Conservation (phyloP, 345 rosid genomes). For the Schrenkiella parvula region DNA sequence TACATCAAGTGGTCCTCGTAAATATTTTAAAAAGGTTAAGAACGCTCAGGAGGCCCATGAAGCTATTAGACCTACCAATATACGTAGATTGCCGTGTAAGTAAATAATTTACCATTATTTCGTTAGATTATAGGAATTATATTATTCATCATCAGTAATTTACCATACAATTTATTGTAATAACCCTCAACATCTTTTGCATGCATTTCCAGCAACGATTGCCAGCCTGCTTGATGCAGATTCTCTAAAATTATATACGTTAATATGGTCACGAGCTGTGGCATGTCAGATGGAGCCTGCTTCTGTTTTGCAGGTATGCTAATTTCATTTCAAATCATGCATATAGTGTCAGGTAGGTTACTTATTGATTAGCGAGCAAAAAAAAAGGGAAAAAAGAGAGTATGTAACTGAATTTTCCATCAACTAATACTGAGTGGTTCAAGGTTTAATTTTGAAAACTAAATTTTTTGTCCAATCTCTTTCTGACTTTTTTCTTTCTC, state of each 20-base stretch:
- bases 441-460: background rate
- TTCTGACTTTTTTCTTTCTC: slow-evolving; percentile 16
- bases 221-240: slow-evolving; percentile 77
- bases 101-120: slow-evolving; percentile 15
- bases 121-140: background rate
- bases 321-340: slow-evolving; percentile 6
- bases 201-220: slow-evolving; percentile 54
- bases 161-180: background rate
- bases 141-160: background rate
- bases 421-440: background rate
- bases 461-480: background rate
- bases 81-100: slow-evolving; percentile 77
- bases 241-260: slow-evolving; percentile 78
- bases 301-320: slow-evolving; percentile 60
- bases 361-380: background rate
- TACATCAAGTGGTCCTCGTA: slow-evolving; percentile 56
- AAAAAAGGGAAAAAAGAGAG: background rate
- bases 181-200: slow-evolving; percentile 18
- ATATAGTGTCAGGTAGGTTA: background rate
- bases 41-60: slow-evolving; percentile 99
- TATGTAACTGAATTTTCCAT: background rate
- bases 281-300: slow-evolving; percentile 97
- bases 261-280: slow-evolving; percentile 88
- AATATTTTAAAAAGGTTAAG: slow-evolving; percentile 89
- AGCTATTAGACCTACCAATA: slow-evolving; percentile 94